These are phyloP conservation scores for Geranomyces variabilis DNA, from an alignment of 192 early-diverging fungal genomes.

Conservation along the genomic window DNA sequence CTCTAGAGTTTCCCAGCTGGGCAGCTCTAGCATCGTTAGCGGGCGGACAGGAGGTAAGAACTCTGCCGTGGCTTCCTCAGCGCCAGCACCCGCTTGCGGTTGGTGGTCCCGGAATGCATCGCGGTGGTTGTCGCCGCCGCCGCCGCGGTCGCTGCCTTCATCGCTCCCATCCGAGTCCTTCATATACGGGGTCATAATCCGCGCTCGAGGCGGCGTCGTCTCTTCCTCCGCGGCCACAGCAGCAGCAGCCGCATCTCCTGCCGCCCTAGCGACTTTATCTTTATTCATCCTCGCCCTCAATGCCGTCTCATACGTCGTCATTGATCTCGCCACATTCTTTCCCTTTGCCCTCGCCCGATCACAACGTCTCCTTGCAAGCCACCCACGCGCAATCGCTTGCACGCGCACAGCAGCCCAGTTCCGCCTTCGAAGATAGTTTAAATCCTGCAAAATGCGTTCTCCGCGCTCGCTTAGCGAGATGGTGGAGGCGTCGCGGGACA, in stretches of 20 bases:
- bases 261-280: background rate
- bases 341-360: conserved; percentile 21
- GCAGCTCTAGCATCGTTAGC: too few species aligned
- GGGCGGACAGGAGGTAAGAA: too few species aligned
- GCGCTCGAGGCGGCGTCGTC: background rate
- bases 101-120: too few species aligned
- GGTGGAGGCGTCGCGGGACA: conserved; percentile 18
- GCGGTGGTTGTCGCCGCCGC: background rate
- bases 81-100: too few species aligned
- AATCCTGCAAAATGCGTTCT: conserved; percentile 32
- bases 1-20: too few species aligned
- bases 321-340: background rate
- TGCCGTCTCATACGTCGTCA: too few species aligned
- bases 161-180: conserved; percentile 2
- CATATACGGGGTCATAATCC: conserved; percentile 14
- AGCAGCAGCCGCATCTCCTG: background rate
- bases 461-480: conserved; percentile 32
- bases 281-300: background rate
- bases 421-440: conserved; percentile 7
- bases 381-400: conserved; percentile 39
- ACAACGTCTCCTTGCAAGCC: background rate
- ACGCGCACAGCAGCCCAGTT: conserved; percentile 35
- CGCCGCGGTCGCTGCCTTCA: background rate
- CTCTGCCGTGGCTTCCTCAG: too few species aligned
- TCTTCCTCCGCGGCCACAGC: background rate